Base-by-base conservation (phyloP, 768 basidiomycete species). In the Lentinula lateritia region DNA sequence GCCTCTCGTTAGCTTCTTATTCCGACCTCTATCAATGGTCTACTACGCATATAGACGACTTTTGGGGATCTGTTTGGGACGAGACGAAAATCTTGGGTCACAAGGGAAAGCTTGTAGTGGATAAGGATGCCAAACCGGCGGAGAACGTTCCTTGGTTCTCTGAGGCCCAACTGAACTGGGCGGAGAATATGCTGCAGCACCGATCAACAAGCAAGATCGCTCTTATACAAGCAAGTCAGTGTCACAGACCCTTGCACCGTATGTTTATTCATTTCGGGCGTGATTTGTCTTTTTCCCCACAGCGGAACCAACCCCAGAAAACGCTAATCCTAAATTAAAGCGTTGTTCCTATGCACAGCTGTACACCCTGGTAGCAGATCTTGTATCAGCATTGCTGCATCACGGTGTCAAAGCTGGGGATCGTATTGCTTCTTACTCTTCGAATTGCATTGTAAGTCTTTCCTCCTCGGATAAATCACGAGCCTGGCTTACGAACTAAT, bases 21-120 rank as follows among this genome's bases (percentile, higher is more conserved):
- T 68, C 78, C 58, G 87, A 91, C 58, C 76, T 92, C 6, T 89
- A 85, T 67, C 69, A 63, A 42, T 89, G 90, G 90, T 90, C 89
- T 1, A 81, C 77, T 5, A 65, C 73, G 28, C 70, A 87, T 68
- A 77, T 87, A 61, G 81, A 83, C 63, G 71, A 73, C 41, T 93
- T 93, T 73, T 93, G 90, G 91, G 74, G 75, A 38, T 68, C 78
- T 15, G 84, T 88, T n/a, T 93, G 90, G 90, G 89, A 91, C 67
- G 77, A 77, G 57, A 83, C 85, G 3, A 70, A 69, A 55, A 76
- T 91, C 62, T 75, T 88, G 58, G 88, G 89, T 18, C 62, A 79
- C 62, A 89, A 89, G 71, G 87, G 86, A 56, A 63, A 63, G 48
- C 80, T 83, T 70, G 78, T 88, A 57, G 84, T 90, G 32, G 83